These are phyloP conservation scores for Posidonia oceanica DNA, from an alignment of 116 monocot genomes.

Conservation along the genomic window DNA sequence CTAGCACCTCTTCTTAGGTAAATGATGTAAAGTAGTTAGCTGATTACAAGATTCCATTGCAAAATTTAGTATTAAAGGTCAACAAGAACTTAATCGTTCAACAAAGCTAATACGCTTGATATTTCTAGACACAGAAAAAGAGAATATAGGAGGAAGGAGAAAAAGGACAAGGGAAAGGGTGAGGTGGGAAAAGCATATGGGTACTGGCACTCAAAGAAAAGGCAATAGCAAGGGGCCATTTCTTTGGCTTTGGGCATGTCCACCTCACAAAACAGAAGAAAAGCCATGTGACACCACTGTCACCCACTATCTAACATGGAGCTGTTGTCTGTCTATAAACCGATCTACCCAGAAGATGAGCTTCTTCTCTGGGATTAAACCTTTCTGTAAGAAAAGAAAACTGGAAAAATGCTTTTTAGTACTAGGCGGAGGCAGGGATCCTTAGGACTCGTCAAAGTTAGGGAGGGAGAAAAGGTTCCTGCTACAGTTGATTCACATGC, in stretches of 20 bases:
- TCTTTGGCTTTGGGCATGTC: constrained; percentile 10
- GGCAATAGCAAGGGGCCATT: constrained; percentile 8
- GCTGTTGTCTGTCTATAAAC: constrained; percentile 1
- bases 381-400: neutral
- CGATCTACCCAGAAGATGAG: neutral
- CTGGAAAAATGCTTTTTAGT: neutral
- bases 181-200: constrained; percentile 4
- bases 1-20: neutral
- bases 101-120: neutral
- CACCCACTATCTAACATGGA: constrained; percentile 10
- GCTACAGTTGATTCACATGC: constrained; percentile 12
- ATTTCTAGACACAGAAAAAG: constrained; percentile 1
- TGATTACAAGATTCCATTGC: neutral
- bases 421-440: neutral
- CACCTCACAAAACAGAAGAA: constrained; percentile 8
- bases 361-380: neutral
- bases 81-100: neutral
- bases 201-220: constrained; percentile 12
- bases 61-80: neutral
- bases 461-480: neutral
- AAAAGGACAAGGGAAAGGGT: constrained; percentile 10
- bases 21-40: neutral
- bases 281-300: constrained; percentile 13
- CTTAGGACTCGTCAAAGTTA: neutral
- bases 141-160: constrained; percentile 4